A percentile compares a stretch with the other conserved stretches of the same genome.
Conservation (phyloP, 176 grass and related monocot genomes). For the Zea luxurians region DNA sequence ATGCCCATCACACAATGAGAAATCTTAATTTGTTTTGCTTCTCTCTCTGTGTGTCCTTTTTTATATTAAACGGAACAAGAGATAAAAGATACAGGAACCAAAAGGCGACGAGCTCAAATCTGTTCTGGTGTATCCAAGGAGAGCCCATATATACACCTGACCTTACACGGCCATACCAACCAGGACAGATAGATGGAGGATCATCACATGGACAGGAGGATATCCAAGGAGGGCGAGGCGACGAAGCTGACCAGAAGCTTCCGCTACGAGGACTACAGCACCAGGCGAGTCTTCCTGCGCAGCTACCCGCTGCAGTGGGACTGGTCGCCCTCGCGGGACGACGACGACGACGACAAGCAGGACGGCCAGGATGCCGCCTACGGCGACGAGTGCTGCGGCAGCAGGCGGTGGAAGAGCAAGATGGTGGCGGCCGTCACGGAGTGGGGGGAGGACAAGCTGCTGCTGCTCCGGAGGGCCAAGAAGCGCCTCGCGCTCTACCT, state of each 20-base stretch:
- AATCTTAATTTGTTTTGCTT: background rate
- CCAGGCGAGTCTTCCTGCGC: constrained; percentile 67
- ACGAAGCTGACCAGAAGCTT: constrained; percentile 57
- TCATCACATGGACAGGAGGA: constrained; percentile 17
- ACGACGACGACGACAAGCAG: background rate
- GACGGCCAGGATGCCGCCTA: background rate
- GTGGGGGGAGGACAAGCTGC: constrained; percentile 66
- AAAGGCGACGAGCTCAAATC: background rate
- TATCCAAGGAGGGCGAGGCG: constrained; percentile 21
- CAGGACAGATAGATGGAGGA: constrained; percentile 40
- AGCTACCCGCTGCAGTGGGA: constrained; percentile 91
- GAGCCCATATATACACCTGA: constrained; percentile 11
- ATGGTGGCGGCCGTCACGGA: constrained; percentile 40
- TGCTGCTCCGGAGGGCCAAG: constrained; percentile 62
- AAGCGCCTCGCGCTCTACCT: constrained; percentile 61
- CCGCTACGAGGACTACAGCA: constrained; percentile 82
- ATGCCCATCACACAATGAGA: constrained; percentile 13
- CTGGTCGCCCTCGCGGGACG: constrained; percentile 17
- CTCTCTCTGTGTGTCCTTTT: no score
- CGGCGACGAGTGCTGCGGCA: background rate
- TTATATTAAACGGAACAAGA: background rate
- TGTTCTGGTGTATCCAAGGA: background rate
- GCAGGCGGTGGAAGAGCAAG: constrained; percentile 44
- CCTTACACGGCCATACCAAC: no score
- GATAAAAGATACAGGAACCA: background rate